Conservation (phyloP, 1,284 basidiomycete species). For the Rhodotorula sp. region DNA sequence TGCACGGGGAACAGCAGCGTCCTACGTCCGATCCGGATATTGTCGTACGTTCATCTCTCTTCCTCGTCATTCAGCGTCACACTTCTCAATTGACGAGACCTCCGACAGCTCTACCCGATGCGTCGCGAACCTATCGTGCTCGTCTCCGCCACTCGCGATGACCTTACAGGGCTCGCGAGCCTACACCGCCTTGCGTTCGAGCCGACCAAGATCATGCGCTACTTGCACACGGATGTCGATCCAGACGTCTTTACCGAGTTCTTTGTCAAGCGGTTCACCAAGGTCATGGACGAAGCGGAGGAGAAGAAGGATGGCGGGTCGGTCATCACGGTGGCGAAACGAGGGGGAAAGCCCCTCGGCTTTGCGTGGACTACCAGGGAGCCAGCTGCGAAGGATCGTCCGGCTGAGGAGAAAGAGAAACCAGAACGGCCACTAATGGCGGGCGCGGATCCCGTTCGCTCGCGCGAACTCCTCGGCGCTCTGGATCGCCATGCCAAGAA, state of each 20-base stretch:
- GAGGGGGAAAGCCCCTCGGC: slow-evolving; percentile 11
- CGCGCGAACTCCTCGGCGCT: not conserved
- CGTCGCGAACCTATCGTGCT: not conserved
- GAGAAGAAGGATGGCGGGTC: slow-evolving; percentile 2
- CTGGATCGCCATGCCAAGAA: not conserved
- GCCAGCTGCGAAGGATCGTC: not conserved
- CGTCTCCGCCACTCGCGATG: not conserved
- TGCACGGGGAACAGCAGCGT: not conserved
- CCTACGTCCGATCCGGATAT: not conserved
- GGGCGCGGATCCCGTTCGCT: not conserved
- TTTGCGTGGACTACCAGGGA: slow-evolving; percentile 4
- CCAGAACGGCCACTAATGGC: not conserved
- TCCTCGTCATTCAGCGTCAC: not conserved
- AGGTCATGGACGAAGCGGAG: not conserved
- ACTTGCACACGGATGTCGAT: not conserved
- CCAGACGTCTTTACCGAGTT: not conserved
- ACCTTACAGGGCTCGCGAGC: not conserved
- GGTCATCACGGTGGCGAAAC: slow-evolving; percentile 4
- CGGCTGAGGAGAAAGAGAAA: not conserved
- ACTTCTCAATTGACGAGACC: not conserved
- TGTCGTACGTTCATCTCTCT: not conserved
- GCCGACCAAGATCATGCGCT: not conserved
- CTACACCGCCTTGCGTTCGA: not conserved
- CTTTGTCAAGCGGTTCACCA: not conserved
- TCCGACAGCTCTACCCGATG: slow-evolving; percentile 8